Evolutionary conservation across 352 stramenopile genomes (phyloP).

Genomic region (Phytophthora pluvialis): DNA sequence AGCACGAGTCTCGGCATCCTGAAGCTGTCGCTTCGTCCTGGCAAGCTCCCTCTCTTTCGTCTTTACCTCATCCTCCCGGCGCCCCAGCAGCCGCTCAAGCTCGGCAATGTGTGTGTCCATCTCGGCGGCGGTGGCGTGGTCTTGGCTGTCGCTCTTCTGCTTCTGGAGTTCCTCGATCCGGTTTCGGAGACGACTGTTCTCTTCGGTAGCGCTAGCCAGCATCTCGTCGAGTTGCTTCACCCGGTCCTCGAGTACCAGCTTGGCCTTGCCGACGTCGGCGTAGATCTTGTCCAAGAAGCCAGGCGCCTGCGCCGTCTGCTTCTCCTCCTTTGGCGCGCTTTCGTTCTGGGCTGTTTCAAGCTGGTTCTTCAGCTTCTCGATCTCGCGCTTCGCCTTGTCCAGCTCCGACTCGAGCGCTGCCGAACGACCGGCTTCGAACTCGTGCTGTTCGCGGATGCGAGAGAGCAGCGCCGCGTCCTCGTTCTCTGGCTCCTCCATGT

Average conservation of each 20-base stretch:
- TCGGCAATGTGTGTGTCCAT: slow-evolving; percentile 21
- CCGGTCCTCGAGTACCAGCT: slow-evolving; percentile 72
- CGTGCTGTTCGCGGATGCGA: slow-evolving; percentile 45
- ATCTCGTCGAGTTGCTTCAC: slow-evolving; percentile 63
- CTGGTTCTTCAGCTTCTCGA: slow-evolving; percentile 39
- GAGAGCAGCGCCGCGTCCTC: slow-evolving; percentile 38
- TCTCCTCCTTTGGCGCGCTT: slow-evolving; percentile 14
- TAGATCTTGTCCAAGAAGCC: slow-evolving; percentile 86
- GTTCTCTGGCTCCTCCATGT: slow-evolving; percentile 55
- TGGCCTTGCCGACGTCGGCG: slow-evolving; percentile 81
- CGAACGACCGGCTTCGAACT: slow-evolving; percentile 40
- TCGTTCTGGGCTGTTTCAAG: slow-evolving; percentile 37
- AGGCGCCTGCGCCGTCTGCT: slow-evolving; percentile 22
- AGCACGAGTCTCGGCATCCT: slow-evolving; percentile 30
- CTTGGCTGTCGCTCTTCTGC: slow-evolving; percentile 12
- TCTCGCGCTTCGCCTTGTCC: slow-evolving; percentile 40
- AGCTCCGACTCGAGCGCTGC: slow-evolving; percentile 48
- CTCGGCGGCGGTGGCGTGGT: slow-evolving; percentile 19
- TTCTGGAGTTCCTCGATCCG: slow-evolving; percentile 42
- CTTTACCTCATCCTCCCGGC: slow-evolving; percentile 32
- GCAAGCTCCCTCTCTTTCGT: slow-evolving; percentile 25
- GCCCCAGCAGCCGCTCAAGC: slow-evolving; percentile 31
- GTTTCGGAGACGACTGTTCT: slow-evolving; percentile 54
- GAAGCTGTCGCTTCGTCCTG: slow-evolving; percentile 32
- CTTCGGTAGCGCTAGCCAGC: slow-evolving; percentile 50